Conservation (phyloP, 257 asterid species). For the Solanum raphanifolium region DNA sequence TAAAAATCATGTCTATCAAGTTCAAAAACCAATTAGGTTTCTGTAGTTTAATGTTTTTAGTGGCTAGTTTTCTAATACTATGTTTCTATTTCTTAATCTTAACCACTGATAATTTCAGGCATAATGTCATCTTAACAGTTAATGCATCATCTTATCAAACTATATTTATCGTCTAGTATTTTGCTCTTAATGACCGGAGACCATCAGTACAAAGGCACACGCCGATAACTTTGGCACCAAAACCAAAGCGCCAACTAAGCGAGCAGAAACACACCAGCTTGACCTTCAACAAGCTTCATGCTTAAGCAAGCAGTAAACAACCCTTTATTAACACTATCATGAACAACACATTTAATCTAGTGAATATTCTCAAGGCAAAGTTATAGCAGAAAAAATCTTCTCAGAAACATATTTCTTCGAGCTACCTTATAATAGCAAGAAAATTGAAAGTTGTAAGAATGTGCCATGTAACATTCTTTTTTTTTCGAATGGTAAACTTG, state of each 20-base stretch:
- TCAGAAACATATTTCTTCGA: neutral
- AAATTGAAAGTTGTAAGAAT: neutral
- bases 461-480: neutral
- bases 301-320: neutral
- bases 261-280: neutral
- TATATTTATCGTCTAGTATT: neutral
- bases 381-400: neutral
- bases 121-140: neutral
- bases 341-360: neutral
- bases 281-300: neutral
- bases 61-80: neutral
- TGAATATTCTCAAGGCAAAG: neutral
- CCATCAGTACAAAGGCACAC: neutral
- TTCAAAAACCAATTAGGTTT: neutral
- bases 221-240: neutral
- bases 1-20: neutral
- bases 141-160: neutral
- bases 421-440: neutral
- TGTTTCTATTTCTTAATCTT: neutral
- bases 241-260: neutral
- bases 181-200: neutral
- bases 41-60: neutral
- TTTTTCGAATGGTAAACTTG: neutral
- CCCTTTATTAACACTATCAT: neutral
- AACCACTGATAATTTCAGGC: neutral